Conservation (phyloP, 2,329 filamentous ascomycete species). For the Beauveria varroae region DNA sequence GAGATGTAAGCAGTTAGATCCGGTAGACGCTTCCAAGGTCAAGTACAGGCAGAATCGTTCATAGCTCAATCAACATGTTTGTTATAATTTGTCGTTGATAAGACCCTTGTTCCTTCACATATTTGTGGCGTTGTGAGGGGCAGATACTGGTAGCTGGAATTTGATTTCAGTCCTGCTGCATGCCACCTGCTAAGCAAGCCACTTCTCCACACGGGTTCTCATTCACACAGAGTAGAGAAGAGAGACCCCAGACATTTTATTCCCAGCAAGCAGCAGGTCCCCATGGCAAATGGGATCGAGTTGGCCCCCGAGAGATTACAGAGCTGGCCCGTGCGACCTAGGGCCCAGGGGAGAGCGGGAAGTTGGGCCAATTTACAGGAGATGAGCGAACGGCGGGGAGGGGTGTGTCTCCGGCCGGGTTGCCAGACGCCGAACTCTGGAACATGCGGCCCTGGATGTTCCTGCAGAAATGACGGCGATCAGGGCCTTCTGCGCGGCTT, state of each 20-base stretch:
- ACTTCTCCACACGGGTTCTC: not conserved
- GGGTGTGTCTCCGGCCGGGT: not conserved
- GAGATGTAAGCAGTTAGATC: not conserved
- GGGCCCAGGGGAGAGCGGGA: not conserved
- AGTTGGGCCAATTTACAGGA: constrained; percentile 8
- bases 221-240: not conserved
- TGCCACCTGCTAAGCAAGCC: not conserved
- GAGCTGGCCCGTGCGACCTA: constrained; percentile 1
- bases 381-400: constrained; percentile 4
- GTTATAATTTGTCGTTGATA: not conserved
- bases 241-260: too few species aligned
- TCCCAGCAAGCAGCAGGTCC: not conserved
- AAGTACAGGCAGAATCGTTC: not conserved
- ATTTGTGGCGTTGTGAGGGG: not conserved
- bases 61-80: too few species aligned
- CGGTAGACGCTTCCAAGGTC: too few species aligned
- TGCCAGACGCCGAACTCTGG: not conserved
- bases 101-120: not conserved
- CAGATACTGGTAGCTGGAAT: not conserved
- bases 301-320: not conserved
- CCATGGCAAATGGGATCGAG: not conserved
- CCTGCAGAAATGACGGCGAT: not conserved
- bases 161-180: not conserved
- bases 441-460: not conserved
- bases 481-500: not conserved